Percentiles rank a stretch among this genome's conserved stretches.
phyloP scores from a whole-genome alignment of 768 basidiomycete genomes.

The Psilocybe azurescens region DNA sequence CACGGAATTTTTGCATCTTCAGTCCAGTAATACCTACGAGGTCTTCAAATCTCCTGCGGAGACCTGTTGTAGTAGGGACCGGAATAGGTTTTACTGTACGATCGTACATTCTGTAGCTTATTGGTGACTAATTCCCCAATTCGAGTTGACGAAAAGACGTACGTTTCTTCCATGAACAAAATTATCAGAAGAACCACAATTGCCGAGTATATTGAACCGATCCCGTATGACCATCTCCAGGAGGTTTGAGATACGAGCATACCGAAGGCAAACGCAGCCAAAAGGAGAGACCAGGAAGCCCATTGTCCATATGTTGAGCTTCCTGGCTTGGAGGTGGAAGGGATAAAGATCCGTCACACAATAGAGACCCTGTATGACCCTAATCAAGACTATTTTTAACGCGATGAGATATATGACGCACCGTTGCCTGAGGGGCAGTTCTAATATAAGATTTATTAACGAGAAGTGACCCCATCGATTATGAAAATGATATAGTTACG shows the following conservation, averaged over 20 bases:
- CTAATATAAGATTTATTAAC: slow-evolving; percentile 27
- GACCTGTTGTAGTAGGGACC: slow-evolving; percentile 42
- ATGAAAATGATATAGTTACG: slow-evolving; percentile 32
- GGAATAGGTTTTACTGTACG: slow-evolving; percentile 64
- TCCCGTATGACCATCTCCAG: slow-evolving; percentile 75
- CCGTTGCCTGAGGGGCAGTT: slow-evolving; percentile 69
- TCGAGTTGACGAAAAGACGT: not conserved
- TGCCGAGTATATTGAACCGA: slow-evolving; percentile 62
- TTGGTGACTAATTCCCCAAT: not conserved
- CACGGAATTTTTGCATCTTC: slow-evolving; percentile 63
- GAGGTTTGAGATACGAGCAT: slow-evolving; percentile 65
- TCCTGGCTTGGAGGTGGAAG: slow-evolving; percentile 72
- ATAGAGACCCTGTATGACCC: slow-evolving; percentile 53
- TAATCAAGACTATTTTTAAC: not conserved
- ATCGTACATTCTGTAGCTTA: slow-evolving; percentile 57
- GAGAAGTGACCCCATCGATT: not conserved
- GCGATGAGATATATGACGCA: slow-evolving; percentile 28
- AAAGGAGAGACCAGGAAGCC: slow-evolving; percentile 71
- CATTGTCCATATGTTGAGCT: slow-evolving; percentile 78
- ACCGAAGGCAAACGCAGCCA: slow-evolving; percentile 70
- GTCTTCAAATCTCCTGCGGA: slow-evolving; percentile 61
- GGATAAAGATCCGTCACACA: slow-evolving; percentile 69
- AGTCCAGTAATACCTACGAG: slow-evolving; percentile 66
- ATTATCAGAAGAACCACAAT: slow-evolving; percentile 63
- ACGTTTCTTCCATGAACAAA: slow-evolving; percentile 74